phyloP scores from a whole-genome alignment of 2,329 filamentous ascomycete species.

The Didymella glomerata region DNA sequence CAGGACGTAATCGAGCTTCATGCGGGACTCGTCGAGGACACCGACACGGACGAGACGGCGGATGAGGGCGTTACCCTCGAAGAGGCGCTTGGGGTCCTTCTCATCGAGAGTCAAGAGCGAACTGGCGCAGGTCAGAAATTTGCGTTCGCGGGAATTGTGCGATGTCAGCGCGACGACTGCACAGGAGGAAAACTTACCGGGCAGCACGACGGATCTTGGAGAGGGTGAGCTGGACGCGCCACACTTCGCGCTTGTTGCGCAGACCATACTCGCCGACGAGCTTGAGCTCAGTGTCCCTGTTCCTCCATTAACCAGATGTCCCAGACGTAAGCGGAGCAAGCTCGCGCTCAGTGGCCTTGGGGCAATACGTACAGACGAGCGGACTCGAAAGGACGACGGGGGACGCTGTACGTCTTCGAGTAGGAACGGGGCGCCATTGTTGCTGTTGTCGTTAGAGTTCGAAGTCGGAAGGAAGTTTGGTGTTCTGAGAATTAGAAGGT shows the following conservation, averaged over 20 bases:
- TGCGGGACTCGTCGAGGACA: constrained; percentile 99
- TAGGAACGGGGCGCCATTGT: constrained; percentile 71
- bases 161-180: constrained; percentile 21
- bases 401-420: constrained; percentile 99
- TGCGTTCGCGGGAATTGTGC: constrained; percentile 21
- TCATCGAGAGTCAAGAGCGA: constrained; percentile 99
- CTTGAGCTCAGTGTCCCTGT: constrained; percentile 99
- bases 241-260: constrained; percentile 99
- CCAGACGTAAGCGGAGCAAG: constrained; percentile 98
- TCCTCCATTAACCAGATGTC: constrained; percentile 69
- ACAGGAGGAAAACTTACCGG: constrained; percentile 70
- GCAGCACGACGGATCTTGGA: constrained; percentile 99
- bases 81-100: constrained; percentile 99
- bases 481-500: constrained; percentile 21
- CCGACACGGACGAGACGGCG: constrained; percentile 99
- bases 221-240: constrained; percentile 98
- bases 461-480: constrained; percentile 31
- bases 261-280: constrained; percentile 99
- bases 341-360: constrained; percentile 97
- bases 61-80: constrained; percentile 99
- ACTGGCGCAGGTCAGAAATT: constrained; percentile 63
- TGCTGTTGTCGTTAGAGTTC: constrained; percentile 43
- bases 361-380: constrained; percentile 93
- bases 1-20: constrained; percentile 99
- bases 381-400: constrained; percentile 97